Evolutionary conservation across 2,329 filamentous ascomycete species (phyloP).

Genomic region (Boeremia exigua): DNA sequence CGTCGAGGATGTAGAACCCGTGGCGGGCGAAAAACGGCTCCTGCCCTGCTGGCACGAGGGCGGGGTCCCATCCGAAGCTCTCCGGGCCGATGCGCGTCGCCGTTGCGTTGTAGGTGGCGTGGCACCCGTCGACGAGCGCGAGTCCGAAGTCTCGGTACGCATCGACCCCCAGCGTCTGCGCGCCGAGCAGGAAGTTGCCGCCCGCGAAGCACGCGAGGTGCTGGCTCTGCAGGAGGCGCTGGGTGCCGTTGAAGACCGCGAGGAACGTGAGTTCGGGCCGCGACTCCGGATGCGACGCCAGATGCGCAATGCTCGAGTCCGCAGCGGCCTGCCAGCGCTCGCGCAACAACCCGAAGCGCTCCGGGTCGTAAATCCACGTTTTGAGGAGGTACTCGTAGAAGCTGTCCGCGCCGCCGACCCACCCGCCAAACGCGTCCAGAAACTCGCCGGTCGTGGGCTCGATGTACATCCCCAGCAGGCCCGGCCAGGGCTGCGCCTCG

Average conservation of each 20-base stretch:
- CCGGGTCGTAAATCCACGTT: constrained; percentile 81
- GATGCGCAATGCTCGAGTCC: constrained; percentile 74
- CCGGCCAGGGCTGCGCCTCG: constrained; percentile 73
- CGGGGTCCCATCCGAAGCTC: constrained; percentile 49
- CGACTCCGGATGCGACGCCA: constrained; percentile 70
- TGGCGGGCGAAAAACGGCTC: constrained; percentile 66
- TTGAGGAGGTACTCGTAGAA: constrained; percentile 93
- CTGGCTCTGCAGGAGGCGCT: constrained; percentile 48
- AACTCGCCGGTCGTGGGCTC: constrained; percentile 71
- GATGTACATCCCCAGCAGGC: constrained; percentile 73
- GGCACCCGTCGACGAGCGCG: constrained; percentile 73
- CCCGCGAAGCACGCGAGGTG: constrained; percentile 80
- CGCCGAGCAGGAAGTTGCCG: constrained; percentile 84
- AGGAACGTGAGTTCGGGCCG: constrained; percentile 77
- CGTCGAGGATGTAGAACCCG: constrained; percentile 73
- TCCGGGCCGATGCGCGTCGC: constrained; percentile 80
- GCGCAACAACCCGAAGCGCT: constrained; percentile 68
- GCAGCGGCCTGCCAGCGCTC: constrained; percentile 77
- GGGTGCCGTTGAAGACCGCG: constrained; percentile 60
- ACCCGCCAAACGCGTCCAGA: constrained; percentile 71
- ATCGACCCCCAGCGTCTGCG: constrained; percentile 68
- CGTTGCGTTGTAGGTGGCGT: constrained; percentile 73
- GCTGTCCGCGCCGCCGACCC: constrained; percentile 78
- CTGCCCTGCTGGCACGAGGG: constrained; percentile 44
- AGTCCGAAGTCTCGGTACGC: constrained; percentile 78